A percentile compares a stretch with the other conserved stretches of the same genome.
phyloP scores from a whole-genome alignment of 2,329 filamentous ascomycete genomes.

The Onygena corvina region DNA sequence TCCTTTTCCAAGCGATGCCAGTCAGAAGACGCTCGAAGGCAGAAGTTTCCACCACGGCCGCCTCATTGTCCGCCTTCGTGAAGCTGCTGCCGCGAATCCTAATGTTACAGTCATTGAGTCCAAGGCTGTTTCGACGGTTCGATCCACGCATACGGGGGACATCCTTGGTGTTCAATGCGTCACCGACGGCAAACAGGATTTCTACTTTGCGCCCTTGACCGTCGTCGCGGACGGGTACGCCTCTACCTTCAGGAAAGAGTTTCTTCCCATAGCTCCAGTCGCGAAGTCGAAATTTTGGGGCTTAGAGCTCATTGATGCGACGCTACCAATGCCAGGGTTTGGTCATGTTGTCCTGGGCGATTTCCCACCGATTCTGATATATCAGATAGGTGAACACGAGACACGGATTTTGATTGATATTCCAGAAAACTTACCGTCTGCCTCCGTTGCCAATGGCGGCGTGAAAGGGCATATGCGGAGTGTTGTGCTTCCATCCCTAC shows the following conservation, averaged over 20 bases:
- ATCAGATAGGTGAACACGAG: constrained; percentile 93
- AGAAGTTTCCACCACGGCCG: constrained; percentile 85
- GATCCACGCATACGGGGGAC: constrained; percentile 54
- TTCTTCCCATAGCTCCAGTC: constrained; percentile 54
- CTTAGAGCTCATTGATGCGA: constrained; percentile 78
- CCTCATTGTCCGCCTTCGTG: constrained; percentile 73
- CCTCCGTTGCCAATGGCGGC: constrained; percentile 61
- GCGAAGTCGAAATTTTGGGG: constrained; percentile 85
- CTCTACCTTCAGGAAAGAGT: constrained; percentile 77
- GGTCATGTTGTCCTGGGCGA: constrained; percentile 82
- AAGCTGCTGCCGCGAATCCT: constrained; percentile 57
- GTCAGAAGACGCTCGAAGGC: constrained; percentile 52
- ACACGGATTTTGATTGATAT: constrained; percentile 84
- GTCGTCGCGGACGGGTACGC: constrained; percentile 86
- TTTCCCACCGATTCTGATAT: constrained; percentile 69
- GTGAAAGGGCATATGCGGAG: constrained; percentile 75
- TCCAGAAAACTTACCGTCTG: constrained; percentile 62
- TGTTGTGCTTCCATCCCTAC: constrained; percentile 66
- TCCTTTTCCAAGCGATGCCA: constrained; percentile 56
- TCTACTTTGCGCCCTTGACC: constrained; percentile 79
- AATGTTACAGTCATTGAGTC: constrained; percentile 90
- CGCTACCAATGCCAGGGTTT: constrained; percentile 60
- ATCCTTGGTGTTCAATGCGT: constrained; percentile 71
- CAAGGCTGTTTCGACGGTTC: constrained; percentile 65
- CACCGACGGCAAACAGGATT: constrained; percentile 56